A percentile compares a stretch with the other conserved stretches of the same genome.
phyloP scores from a whole-genome alignment of 805 yeast genomes.

The Wickerhamiella azyma region DNA sequence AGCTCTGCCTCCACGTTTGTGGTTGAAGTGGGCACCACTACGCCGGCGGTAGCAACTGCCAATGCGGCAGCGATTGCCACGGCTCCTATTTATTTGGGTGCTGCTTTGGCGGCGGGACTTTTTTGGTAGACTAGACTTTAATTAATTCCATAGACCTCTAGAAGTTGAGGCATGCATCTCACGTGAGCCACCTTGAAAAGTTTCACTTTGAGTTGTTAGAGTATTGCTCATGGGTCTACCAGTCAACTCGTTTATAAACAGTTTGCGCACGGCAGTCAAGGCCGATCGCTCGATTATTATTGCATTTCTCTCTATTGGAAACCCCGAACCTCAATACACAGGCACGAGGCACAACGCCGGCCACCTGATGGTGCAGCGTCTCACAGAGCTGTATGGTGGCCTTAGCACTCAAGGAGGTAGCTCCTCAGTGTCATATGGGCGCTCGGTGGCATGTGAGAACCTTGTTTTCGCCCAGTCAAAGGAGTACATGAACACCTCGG shows the following conservation, averaged over 20 bases:
- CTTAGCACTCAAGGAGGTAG: slow-evolving; percentile 1
- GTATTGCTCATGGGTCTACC: slow-evolving; percentile 15
- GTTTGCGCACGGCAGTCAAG: slow-evolving; percentile 10
- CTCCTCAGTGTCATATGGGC: slow-evolving; percentile 21
- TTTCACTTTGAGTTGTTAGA: background rate
- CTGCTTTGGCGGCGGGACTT: background rate
- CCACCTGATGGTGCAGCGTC: slow-evolving; percentile 30
- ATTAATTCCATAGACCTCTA: slow-evolving; percentile 10
- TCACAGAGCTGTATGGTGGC: slow-evolving; percentile 10
- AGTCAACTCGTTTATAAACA: slow-evolving; percentile 16
- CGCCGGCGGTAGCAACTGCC: background rate
- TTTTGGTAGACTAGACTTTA: slow-evolving; percentile 1
- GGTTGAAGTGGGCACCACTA: background rate
- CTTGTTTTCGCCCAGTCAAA: slow-evolving; percentile 38
- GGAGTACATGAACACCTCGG: slow-evolving; percentile 60
- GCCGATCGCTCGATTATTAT: slow-evolving; percentile 11
- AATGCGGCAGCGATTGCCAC: background rate
- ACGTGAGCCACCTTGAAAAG: background rate
- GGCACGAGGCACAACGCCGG: slow-evolving; percentile 74
- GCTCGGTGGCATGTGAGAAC: slow-evolving; percentile 12
- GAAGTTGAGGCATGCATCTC: slow-evolving; percentile 4
- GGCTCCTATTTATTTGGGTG: background rate
- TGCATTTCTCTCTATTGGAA: slow-evolving; percentile 43
- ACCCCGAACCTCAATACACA: slow-evolving; percentile 50
- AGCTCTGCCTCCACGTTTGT: background rate